Percentiles rank a stretch among this genome's conserved stretches.
Evolutionary conservation across 352 stramenopile species (phyloP).

Genomic region (Globisporangium megalacanthum): DNA sequence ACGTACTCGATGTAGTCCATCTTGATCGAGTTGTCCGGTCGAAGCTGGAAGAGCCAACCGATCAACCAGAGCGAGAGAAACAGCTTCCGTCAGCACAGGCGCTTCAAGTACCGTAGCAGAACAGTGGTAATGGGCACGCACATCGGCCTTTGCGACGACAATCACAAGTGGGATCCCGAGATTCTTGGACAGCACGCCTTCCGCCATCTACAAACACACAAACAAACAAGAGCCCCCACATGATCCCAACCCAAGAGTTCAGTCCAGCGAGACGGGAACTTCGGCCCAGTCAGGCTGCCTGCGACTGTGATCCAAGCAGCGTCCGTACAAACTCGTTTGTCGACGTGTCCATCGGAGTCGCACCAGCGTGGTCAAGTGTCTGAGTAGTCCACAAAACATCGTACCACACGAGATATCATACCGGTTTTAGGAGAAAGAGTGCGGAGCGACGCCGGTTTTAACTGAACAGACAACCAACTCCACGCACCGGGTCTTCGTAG

Average conservation of each 20-base stretch:
- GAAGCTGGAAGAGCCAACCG: slow-evolving; percentile 31
- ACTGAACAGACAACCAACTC: too few relatives aligned
- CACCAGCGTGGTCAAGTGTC: slow-evolving; percentile 50
- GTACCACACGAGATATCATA: background rate
- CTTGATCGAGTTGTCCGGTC: slow-evolving; percentile 75
- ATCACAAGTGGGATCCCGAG: slow-evolving; percentile 68
- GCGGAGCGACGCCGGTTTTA: too few relatives aligned
- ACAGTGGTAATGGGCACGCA: slow-evolving; percentile 18
- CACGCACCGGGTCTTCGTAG: slow-evolving; percentile 73
- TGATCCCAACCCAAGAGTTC: too few relatives aligned
- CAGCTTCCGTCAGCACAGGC: background rate
- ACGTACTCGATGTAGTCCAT: slow-evolving; percentile 85
- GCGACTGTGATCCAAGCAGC: too few relatives aligned
- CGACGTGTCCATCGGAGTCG: slow-evolving; percentile 47
- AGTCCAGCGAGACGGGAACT: too few relatives aligned
- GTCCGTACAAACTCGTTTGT: slow-evolving; percentile 61
- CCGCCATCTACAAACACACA: slow-evolving; percentile 43
- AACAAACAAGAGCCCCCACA: background rate
- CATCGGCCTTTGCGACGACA: slow-evolving; percentile 73
- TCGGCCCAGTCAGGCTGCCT: background rate
- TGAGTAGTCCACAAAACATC: slow-evolving; percentile 9
- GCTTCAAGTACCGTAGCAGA: too few relatives aligned
- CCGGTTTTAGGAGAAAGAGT: background rate
- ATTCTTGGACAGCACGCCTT: slow-evolving; percentile 76
- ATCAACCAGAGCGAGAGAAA: too few relatives aligned